Base-by-base conservation (phyloP, 805 yeast genomes). In the Metschnikowia kofuensis region DNA sequence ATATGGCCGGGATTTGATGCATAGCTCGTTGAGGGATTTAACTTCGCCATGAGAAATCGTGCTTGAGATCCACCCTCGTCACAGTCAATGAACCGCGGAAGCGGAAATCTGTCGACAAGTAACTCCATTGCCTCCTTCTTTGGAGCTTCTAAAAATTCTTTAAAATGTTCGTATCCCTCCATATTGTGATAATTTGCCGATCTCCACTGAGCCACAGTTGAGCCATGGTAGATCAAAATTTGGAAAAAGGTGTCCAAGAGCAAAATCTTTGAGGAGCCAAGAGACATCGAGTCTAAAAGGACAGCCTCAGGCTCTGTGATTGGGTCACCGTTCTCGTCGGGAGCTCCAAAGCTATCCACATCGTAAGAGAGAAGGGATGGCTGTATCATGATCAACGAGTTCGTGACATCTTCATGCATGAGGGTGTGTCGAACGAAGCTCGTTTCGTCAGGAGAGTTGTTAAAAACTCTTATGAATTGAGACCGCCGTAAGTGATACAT, bases 41-140 rank as follows among this genome's bases (percentile, higher is more conserved):
- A 69, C 64, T 83, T 83, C 2, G 88, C 84, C 75, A 80, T 80
- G 48, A 84, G 69, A 62, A 84, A 84, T 65, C 89, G 74, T 0
- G 89, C 88, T 60, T 84, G 89, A 0, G 88, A 83, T 4, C 88
- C 89, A 47, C 88, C 88, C 62, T 83, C 88, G 57, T 84, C 87
- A 27, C 87, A 82, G 60, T 84, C 88, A 45, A 84, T 82, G 56
- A 83, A 84, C 58, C 89, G 72, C 6, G 89, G 89, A 52, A 84
- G 71, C 45, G 89, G 89, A 70, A 80, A 84, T 56, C 89, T 67
- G 57, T 84, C 89, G 51, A 80, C 72, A 36, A 84, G 69, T 32
- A 84, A 72, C 42, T 80, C 83, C 51, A 84, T 82, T 10, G 88
- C 89, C 56, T 83, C 89, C 48, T 69, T 65, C 57, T 82, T 79